Conservation (phyloP, 768 basidiomycete species). For the Paxillus rubicundulus region DNA sequence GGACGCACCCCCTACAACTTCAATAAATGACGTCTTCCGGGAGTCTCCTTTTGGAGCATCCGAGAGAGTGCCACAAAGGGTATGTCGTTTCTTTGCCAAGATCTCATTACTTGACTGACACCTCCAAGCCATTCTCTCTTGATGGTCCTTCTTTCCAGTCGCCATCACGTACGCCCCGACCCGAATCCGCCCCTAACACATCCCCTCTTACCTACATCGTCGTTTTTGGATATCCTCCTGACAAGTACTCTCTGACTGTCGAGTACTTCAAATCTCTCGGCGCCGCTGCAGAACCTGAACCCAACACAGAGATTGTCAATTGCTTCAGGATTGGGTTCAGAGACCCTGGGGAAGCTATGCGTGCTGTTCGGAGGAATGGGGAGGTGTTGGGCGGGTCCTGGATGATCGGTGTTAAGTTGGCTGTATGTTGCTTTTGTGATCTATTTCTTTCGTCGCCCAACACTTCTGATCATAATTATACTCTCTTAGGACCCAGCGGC, state of each 20-base stretch:
- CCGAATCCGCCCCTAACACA: slow-evolving; percentile 27
- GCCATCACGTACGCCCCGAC: slow-evolving; percentile 18
- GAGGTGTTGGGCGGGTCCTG: slow-evolving; percentile 70
- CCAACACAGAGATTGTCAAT: slow-evolving; percentile 66
- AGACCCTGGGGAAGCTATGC: slow-evolving; percentile 68
- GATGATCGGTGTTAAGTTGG: slow-evolving; percentile 89
- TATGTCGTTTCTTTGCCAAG: slow-evolving; percentile 5
- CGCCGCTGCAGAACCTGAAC: slow-evolving; percentile 64
- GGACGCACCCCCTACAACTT: slow-evolving; percentile 77
- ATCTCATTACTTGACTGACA: not conserved
- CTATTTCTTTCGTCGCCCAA: not conserved
- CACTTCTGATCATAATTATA: slow-evolving; percentile 4
- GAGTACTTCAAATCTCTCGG: slow-evolving; percentile 78
- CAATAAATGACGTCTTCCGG: slow-evolving; percentile 72
- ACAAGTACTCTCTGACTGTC: slow-evolving; percentile 67
- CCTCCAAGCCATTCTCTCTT: slow-evolving; percentile 20
- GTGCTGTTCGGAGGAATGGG: slow-evolving; percentile 81
- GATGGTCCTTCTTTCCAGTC: slow-evolving; percentile 16
- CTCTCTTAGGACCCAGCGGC: slow-evolving; percentile 52
- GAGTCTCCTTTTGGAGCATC: slow-evolving; percentile 39
- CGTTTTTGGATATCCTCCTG: slow-evolving; percentile 86
- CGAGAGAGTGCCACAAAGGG: slow-evolving; percentile 21
- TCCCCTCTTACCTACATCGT: slow-evolving; percentile 59
- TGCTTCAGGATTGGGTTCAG: slow-evolving; percentile 80
- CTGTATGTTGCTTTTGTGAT: slow-evolving; percentile 47